Evolutionary conservation across 2,329 filamentous ascomycete species (phyloP).

Genomic region (Parasarocladium wereldwijsianum): DNA sequence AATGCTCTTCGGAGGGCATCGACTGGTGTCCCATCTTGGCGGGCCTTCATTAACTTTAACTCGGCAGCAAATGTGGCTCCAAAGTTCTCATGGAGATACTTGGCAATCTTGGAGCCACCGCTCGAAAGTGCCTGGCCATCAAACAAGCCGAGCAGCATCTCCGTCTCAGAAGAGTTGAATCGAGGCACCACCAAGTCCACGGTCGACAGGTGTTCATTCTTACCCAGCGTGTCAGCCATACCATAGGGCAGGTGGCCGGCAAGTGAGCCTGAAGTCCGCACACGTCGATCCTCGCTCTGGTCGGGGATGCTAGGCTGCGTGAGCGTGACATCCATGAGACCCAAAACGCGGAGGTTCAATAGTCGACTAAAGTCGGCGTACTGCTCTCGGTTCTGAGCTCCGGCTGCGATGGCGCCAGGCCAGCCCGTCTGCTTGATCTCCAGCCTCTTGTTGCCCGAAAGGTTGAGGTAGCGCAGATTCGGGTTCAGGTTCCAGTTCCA

Average conservation of each 20-base stretch:
- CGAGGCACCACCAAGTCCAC: constrained; percentile 90
- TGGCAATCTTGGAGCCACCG: constrained; percentile 88
- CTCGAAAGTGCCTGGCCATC: constrained; percentile 83
- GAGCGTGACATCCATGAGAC: constrained; percentile 94
- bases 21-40: constrained; percentile 56
- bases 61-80: constrained; percentile 71
- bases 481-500: constrained; percentile 99
- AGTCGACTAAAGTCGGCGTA: constrained; percentile 84
- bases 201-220: constrained; percentile 86
- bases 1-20: constrained; percentile 83
- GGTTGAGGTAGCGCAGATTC: constrained; percentile 84
- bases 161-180: constrained; percentile 78
- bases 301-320: constrained; percentile 89
- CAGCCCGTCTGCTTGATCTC: constrained; percentile 60
- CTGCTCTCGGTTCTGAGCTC: constrained; percentile 41
- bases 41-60: constrained; percentile 54
- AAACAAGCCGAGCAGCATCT: constrained; percentile 87
- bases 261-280: constrained; percentile 89
- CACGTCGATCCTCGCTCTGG: constrained; percentile 85
- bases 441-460: constrained; percentile 90
- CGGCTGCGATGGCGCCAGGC: constrained; percentile 30
- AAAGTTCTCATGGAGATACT: constrained; percentile 94
- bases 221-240: constrained; percentile 91
- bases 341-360: constrained; percentile 70
- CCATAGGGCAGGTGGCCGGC: constrained; percentile 87